A percentile compares a stretch with the other conserved stretches of the same genome.
Evolutionary conservation across 345 rosid genomes (phyloP).

Genomic region (Excoecaria agallocha): DNA sequence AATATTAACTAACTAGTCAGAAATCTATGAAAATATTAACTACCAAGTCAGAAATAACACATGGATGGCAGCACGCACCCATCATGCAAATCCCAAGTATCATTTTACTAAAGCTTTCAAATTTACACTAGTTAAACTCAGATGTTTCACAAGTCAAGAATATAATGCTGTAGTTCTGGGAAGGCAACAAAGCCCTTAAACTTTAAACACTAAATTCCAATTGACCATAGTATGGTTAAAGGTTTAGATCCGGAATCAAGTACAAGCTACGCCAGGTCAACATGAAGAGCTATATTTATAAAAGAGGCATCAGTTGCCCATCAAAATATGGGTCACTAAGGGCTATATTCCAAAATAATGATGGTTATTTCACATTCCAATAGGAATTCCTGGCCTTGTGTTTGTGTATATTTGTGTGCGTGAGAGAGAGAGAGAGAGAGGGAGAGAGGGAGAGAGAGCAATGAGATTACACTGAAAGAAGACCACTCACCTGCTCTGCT

Average conservation of each 20-base stretch:
- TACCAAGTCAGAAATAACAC: background rate
- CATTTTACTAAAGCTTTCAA: too few relatives aligned
- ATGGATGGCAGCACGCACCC: background rate
- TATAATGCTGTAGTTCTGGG: too few relatives aligned
- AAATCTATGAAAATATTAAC: background rate
- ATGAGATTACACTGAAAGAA: background rate
- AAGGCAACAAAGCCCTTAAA: background rate
- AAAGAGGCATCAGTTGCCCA: background rate
- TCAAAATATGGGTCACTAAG: background rate
- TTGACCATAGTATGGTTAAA: background rate
- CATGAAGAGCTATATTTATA: too few relatives aligned
- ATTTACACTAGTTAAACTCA: background rate
- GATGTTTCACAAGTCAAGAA: background rate
- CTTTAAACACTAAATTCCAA: background rate
- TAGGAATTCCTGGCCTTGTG: background rate
- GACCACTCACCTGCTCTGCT: slow-evolving; percentile 46
- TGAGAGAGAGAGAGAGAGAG: too few relatives aligned
- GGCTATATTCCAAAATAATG: background rate
- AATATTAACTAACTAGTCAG: background rate
- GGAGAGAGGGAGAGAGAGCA: background rate
- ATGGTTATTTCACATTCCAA: background rate
- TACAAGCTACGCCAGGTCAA: background rate
- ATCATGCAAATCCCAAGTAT: background rate
- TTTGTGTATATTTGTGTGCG: background rate
- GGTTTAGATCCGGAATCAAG: background rate